These are phyloP conservation scores for Capillidium heterosporum DNA, from an alignment of 371 early-diverging fungal genomes.

Conservation along the genomic window DNA sequence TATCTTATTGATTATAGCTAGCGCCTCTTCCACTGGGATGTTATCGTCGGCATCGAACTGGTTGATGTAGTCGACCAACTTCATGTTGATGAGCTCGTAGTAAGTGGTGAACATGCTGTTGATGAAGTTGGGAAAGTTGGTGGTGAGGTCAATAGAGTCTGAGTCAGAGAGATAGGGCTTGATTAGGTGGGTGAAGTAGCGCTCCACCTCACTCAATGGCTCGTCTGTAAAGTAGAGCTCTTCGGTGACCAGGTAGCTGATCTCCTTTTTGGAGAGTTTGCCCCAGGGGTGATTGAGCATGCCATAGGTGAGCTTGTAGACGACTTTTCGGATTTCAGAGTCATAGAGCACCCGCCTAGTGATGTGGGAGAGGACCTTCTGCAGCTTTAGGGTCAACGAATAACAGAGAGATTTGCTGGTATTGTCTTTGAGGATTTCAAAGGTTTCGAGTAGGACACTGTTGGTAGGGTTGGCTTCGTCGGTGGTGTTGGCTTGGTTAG, in stretches of 20 bases:
- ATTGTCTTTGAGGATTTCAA: background rate
- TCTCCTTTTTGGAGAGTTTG: background rate
- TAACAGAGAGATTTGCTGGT: background rate
- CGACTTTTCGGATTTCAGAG: background rate
- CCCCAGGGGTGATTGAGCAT: background rate
- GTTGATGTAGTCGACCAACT: conserved; percentile 21
- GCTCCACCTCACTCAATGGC: background rate
- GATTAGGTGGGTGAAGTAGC: background rate
- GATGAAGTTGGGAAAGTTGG: conserved; percentile 6
- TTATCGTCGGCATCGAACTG: conserved; percentile 17
- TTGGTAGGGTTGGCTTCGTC: background rate
- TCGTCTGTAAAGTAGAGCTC: background rate
- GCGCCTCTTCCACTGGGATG: conserved; percentile 13
- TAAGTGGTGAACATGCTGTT: conserved; percentile 22
- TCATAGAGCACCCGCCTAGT: background rate
- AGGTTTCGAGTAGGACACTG: background rate
- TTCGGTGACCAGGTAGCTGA: background rate
- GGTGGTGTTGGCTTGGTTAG: background rate
- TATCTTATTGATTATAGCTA: conserved; percentile 19
- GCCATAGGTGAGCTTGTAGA: background rate
- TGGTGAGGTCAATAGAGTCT: background rate
- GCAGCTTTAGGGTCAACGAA: background rate
- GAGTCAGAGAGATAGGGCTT: background rate
- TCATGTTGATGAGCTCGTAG: conserved; percentile 34
- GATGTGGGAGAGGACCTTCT: background rate